Percentiles rank a stretch among this genome's conserved stretches.
Evolutionary conservation across 1,139 yeast species (phyloP).

Genomic region (Kodamaea anthophila): DNA sequence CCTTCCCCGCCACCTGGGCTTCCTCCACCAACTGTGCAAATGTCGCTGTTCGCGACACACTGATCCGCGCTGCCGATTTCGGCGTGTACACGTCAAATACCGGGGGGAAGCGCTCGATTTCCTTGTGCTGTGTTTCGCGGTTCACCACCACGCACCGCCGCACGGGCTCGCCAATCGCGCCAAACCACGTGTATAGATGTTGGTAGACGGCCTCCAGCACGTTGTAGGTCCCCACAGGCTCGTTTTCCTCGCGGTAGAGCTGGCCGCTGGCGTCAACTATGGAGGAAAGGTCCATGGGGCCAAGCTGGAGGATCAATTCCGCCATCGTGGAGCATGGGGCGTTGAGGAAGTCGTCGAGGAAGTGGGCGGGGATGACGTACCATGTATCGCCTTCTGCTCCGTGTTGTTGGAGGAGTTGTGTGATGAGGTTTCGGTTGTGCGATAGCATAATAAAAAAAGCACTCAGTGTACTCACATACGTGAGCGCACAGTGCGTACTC

Average conservation of each 20-base stretch:
- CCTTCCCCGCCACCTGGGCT: constrained; percentile 10
- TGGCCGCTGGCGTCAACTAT: constrained; percentile 29
- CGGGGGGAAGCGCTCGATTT: constrained; percentile 51
- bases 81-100: constrained; percentile 42
- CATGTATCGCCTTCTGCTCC: constrained; percentile 33
- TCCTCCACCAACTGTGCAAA: constrained; percentile 29
- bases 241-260: constrained; percentile 25
- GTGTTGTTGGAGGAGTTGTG: constrained; percentile 15
- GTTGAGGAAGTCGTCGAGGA: constrained; percentile 22
- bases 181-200: constrained; percentile 49
- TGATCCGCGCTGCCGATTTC: constrained; percentile 9
- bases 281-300: constrained; percentile 28
- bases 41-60: constrained; percentile 28
- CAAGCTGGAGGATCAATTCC: constrained; percentile 22
- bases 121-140: constrained; percentile 28
- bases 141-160: constrained; percentile 39
- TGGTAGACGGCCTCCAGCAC: constrained; percentile 40
- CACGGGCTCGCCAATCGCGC: constrained; percentile 40
- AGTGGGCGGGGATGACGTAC: constrained; percentile 30
- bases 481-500: constrained; percentile 3
- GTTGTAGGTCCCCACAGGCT: constrained; percentile 22
- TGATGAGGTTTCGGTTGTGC: constrained; percentile 20
- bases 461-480: too few species aligned
- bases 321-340: constrained; percentile 19
- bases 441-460: too few species aligned